A percentile compares a stretch with the other conserved stretches of the same genome.
Evolutionary conservation across 2,329 filamentous ascomycete species (phyloP).

Genomic region (Pyrenophora tritici-repentis): DNA sequence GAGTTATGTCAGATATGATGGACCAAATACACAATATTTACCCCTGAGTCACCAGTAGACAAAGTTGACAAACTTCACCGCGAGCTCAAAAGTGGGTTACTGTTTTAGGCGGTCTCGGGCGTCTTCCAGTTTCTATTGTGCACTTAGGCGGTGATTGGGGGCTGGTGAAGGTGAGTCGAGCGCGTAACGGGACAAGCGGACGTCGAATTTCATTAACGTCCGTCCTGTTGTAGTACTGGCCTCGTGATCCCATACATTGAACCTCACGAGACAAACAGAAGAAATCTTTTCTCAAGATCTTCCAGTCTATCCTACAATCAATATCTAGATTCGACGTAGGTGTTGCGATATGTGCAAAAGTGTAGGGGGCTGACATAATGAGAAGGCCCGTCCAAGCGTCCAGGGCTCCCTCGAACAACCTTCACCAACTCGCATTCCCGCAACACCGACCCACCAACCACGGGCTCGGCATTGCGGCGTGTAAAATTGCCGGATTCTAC

Average conservation of each 20-base stretch:
- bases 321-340: background rate
- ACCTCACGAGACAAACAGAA: background rate
- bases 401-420: conserved; percentile 26
- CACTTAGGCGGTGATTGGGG: background rate
- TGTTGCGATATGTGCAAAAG: conserved; percentile 14
- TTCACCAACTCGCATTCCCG: conserved; percentile 27
- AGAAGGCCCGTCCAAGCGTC: conserved; percentile 25
- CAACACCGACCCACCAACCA: conserved; percentile 35
- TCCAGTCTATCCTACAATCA: background rate
- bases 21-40: background rate
- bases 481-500: conserved; percentile 34
- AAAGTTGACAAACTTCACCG: background rate
- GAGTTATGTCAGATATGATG: too few species aligned
- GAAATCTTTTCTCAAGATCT: background rate
- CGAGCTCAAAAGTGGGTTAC: background rate
- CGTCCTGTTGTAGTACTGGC: background rate
- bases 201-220: background rate
- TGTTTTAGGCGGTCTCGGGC: background rate
- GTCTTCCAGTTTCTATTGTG: background rate
- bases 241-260: background rate
- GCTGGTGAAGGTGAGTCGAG: conserved; percentile 11
- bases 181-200: conserved; percentile 11
- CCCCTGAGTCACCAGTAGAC: conserved; percentile 7
- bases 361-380: conserved; percentile 26
- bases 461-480: conserved; percentile 35